Evolutionary conservation across 2,329 filamentous ascomycete genomes (phyloP).

Genomic region (Aspergillus glaucus): DNA sequence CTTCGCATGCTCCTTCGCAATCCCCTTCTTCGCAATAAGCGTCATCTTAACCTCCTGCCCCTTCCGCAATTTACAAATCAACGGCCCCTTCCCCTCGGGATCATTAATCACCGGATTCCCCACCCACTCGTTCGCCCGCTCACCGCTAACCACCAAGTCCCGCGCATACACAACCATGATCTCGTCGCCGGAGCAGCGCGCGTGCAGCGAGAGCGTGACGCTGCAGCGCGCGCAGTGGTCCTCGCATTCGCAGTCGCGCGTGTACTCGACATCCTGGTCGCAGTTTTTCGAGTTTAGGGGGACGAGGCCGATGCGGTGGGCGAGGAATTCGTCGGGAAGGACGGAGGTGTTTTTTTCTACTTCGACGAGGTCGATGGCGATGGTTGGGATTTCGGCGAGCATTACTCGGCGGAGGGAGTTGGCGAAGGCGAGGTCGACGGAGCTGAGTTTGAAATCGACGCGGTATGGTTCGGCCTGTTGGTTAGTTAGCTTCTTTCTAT

Average conservation of each 20-base stretch:
- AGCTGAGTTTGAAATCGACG: conserved; percentile 86
- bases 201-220: conserved; percentile 76
- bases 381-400: conserved; percentile 86
- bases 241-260: conserved; percentile 93
- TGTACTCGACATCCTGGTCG: conserved; percentile 72
- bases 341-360: conserved; percentile 93
- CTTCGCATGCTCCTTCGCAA: conserved; percentile 97
- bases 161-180: conserved; percentile 92
- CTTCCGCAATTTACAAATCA: conserved; percentile 85
- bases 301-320: conserved; percentile 83
- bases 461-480: conserved; percentile 67
- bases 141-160: conserved; percentile 68
- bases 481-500: background rate
- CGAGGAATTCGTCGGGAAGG: conserved; percentile 90
- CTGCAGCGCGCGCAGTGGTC: conserved; percentile 90
- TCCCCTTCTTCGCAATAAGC: conserved; percentile 96
- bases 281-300: conserved; percentile 80
- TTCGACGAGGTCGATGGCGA: conserved; percentile 92
- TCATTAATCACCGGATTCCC: conserved; percentile 81
- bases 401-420: conserved; percentile 89
- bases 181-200: conserved; percentile 75
- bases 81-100: conserved; percentile 68
- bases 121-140: conserved; percentile 65
- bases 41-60: conserved; percentile 85
- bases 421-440: conserved; percentile 83